Percentiles rank a stretch among this genome's conserved stretches.
Conservation (phyloP, 2,329 filamentous ascomycete species). For the Microcyclospora pomicola region DNA sequence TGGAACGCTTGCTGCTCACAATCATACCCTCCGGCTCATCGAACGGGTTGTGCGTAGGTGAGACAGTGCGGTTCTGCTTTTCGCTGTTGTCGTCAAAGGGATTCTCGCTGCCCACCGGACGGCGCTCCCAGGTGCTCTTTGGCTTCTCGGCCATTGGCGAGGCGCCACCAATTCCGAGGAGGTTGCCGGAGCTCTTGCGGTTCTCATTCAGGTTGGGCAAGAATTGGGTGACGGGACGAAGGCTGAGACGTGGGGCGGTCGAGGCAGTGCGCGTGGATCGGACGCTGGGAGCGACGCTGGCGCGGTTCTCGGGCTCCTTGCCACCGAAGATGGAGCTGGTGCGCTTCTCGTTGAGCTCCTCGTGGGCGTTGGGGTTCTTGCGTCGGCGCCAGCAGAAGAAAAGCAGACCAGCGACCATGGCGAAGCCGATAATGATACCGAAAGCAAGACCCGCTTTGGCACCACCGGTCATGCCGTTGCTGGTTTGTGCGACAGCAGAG, state of each 20-base stretch:
- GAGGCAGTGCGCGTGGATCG: constrained; percentile 34
- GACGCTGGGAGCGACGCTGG: constrained; percentile 19
- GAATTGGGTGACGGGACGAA: constrained; percentile 76
- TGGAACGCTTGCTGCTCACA: constrained; percentile 6
- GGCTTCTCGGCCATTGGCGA: constrained; percentile 7
- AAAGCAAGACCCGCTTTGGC: constrained; percentile 73
- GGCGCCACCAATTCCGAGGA: constrained; percentile 7
- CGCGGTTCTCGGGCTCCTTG: constrained; percentile 11
- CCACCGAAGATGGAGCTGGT: constrained; percentile 16
- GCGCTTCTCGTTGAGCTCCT: constrained; percentile 28
- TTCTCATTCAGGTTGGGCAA: constrained; percentile 47
- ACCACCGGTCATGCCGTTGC: constrained; percentile 31
- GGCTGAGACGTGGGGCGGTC: constrained; percentile 64
- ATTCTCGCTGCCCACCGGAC: constrained; percentile 19
- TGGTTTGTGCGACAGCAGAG: constrained; percentile 1
- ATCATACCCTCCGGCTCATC: constrained; percentile 14
- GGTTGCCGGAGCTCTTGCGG: constrained; percentile 26
- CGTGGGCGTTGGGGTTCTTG: constrained; percentile 42
- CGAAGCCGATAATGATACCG: constrained; percentile 59
- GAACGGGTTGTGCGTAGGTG: constrained; percentile 17
- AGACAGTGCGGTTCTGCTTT: constrained; percentile 13
- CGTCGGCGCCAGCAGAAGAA: constrained; percentile 62
- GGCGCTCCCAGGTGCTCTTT: constrained; percentile 27
- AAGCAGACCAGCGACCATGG: constrained; percentile 50
- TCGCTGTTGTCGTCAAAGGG: constrained; percentile 24